Conservation (phyloP, 2,329 filamentous ascomycete species). For the Clonostachys rhizophaga region DNA sequence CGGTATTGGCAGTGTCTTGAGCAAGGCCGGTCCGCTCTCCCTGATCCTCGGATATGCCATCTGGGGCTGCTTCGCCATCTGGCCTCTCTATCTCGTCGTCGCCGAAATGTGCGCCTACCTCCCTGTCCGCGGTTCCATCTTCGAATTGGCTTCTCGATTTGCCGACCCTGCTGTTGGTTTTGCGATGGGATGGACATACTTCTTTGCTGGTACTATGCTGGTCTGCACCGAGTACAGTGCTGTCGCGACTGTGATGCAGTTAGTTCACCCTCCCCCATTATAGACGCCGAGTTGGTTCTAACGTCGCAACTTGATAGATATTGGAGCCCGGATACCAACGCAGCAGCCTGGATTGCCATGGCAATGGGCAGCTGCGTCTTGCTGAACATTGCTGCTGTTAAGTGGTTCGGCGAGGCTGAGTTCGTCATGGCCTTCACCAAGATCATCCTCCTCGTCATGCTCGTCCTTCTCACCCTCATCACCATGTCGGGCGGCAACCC, state of each 20-base stretch:
- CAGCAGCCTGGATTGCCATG: conserved; percentile 43
- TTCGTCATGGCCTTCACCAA: conserved; percentile 53
- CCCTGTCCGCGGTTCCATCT: conserved; percentile 48
- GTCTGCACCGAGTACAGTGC: conserved; percentile 39
- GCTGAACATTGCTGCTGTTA: conserved; percentile 41
- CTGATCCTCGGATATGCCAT: conserved; percentile 37
- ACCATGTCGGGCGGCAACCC: conserved; percentile 62
- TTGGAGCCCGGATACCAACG: conserved; percentile 34
- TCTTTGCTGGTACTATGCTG: conserved; percentile 38
- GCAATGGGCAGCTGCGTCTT: conserved; percentile 37
- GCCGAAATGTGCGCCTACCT: conserved; percentile 55
- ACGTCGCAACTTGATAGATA: too few species aligned
- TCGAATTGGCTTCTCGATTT: conserved; percentile 48
- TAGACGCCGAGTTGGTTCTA: too few species aligned
- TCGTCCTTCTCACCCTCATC: conserved; percentile 59
- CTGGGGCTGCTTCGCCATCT: conserved; percentile 37
- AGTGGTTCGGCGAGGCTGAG: conserved; percentile 37
- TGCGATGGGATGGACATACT: conserved; percentile 47
- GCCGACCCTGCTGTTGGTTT: conserved; percentile 55
- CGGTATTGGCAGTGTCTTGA: conserved; percentile 35
- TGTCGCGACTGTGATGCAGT: conserved; percentile 37
- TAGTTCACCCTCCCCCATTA: conserved; percentile 1
- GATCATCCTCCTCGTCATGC: conserved; percentile 43
- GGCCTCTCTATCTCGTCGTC: conserved; percentile 38
- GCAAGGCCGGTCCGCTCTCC: conserved; percentile 34